Evolutionary conservation across 2,329 filamentous ascomycete species (phyloP).

Genomic region (Aschersonia sp.): DNA sequence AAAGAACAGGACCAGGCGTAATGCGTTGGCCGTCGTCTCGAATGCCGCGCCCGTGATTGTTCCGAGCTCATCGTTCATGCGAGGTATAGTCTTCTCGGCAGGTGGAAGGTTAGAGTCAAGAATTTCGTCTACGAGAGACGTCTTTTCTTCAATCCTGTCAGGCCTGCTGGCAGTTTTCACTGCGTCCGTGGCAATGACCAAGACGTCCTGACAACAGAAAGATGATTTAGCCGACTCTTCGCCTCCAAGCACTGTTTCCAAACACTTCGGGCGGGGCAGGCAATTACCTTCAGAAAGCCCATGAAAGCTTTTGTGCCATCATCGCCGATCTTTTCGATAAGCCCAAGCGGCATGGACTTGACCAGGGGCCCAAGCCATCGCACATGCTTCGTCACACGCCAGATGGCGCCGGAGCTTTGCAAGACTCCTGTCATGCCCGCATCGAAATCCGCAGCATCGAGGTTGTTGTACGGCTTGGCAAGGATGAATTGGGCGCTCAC

Average conservation of each 20-base stretch:
- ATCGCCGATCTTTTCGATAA: not conserved
- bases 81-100: slow-evolving; percentile 15
- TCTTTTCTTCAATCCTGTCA: not conserved
- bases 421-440: slow-evolving; percentile 2
- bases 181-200: not conserved
- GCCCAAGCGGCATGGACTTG: slow-evolving; percentile 8
- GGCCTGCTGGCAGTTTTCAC: not conserved
- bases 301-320: not conserved
- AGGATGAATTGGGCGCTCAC: not conserved
- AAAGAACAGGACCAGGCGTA: slow-evolving; percentile 19
- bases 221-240: too few species aligned
- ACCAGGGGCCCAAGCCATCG: slow-evolving; percentile 4
- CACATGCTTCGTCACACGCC: slow-evolving; percentile 6
- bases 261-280: not conserved
- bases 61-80: slow-evolving; percentile 18
- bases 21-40: slow-evolving; percentile 18
- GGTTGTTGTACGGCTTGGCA: not conserved
- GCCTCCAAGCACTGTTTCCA: not conserved
- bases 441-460: not conserved
- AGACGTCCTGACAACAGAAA: not conserved
- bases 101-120: slow-evolving; percentile 12
- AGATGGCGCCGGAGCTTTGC: slow-evolving; percentile 1
- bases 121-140: not conserved
- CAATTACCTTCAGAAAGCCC: not conserved
- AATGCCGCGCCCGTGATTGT: slow-evolving; percentile 19